phyloP scores from a whole-genome alignment of 495 filamentous ascomycete genomes.

The Xylaria nigripes region DNA sequence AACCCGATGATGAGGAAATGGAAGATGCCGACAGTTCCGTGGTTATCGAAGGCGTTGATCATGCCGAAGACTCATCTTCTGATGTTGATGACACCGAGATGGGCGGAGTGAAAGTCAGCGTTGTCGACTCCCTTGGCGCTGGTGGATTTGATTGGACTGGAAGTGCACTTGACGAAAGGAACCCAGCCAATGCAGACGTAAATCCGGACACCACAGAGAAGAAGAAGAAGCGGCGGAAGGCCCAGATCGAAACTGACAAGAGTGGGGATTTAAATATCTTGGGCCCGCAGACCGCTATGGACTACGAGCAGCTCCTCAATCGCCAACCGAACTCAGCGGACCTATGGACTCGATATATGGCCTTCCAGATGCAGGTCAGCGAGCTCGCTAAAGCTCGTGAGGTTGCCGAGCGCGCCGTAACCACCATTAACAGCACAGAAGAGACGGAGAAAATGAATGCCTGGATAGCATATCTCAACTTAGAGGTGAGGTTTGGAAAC shows the following conservation, averaged over 20 bases:
- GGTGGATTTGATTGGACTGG: constrained; percentile 86
- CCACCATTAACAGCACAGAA: constrained; percentile 79
- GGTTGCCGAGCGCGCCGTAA: constrained; percentile 80
- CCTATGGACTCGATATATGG: constrained; percentile 94
- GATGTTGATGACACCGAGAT: constrained; percentile 47
- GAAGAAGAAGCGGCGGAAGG: constrained; percentile 74
- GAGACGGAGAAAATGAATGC: constrained; percentile 87
- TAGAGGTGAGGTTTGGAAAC: constrained; percentile 84
- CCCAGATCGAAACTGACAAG: constrained; percentile 74
- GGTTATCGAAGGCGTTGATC: constrained; percentile 39
- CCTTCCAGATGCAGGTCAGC: constrained; percentile 86
- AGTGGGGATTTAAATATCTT: constrained; percentile 82
- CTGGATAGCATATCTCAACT: constrained; percentile 88
- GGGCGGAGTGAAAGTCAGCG: constrained; percentile 30
- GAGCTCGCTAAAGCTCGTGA: constrained; percentile 79
- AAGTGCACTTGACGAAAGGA: constrained; percentile 42
- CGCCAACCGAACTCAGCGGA: constrained; percentile 82
- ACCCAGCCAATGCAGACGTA: constrained; percentile 33
- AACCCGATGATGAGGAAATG: constrained; percentile 34
- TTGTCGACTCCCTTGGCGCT: constrained; percentile 56
- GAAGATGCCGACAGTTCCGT: constrained; percentile 49
- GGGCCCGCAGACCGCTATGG: constrained; percentile 82
- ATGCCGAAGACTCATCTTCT: constrained; percentile 26
- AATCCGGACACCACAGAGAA: constrained; percentile 51
- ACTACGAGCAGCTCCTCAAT: constrained; percentile 88